Evolutionary conservation across 2,329 filamentous ascomycete genomes (phyloP).

Genomic region (Raffaelea albimanens): DNA sequence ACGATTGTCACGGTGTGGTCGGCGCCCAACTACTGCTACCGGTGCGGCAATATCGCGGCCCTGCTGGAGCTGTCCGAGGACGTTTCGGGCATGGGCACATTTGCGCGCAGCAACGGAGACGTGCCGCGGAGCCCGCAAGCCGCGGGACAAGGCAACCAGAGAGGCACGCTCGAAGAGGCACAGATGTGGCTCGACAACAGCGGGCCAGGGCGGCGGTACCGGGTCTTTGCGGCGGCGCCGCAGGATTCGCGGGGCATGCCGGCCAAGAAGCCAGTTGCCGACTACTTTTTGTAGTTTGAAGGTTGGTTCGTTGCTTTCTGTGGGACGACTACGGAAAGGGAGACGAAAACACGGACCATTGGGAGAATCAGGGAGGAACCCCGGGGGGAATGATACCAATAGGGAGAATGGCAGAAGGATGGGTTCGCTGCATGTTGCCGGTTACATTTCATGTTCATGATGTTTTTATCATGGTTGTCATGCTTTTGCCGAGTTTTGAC

Average conservation of each 20-base stretch:
- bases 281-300: constrained; percentile 71
- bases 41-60: constrained; percentile 90
- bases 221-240: constrained; percentile 92
- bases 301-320: background rate
- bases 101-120: constrained; percentile 64
- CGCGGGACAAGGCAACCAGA: no score
- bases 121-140: constrained; percentile 38
- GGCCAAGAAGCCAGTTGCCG: constrained; percentile 93
- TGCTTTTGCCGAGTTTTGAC: no score
- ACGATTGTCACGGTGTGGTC: constrained; percentile 99
- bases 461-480: no score
- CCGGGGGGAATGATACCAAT: no score
- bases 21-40: constrained; percentile 93
- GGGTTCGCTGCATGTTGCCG: no score
- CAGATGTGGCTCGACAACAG: constrained; percentile 33
- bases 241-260: constrained; percentile 97
- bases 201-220: constrained; percentile 80
- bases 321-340: background rate
- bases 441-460: no score
- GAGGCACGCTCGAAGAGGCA: constrained; percentile 34
- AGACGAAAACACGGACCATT: no score
- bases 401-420: no score
- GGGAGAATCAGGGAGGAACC: no score
- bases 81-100: constrained; percentile 60
- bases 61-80: constrained; percentile 91